Evolutionary conservation across 2,329 filamentous ascomycete genomes (phyloP).

Genomic region (Capronia coronata): DNA sequence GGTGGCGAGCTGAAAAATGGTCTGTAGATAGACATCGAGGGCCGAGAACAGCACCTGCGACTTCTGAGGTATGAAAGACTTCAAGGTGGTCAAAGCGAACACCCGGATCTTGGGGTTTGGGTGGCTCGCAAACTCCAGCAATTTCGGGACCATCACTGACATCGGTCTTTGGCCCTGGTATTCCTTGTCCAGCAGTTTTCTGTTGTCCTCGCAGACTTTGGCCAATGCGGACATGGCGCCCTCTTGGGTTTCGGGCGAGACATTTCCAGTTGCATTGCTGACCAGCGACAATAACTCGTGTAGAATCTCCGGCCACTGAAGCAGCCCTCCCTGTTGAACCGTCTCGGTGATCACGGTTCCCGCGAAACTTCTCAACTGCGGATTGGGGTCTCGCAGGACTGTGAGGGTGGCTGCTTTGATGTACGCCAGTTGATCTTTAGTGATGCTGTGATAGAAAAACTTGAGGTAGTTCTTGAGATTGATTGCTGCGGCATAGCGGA

Average conservation of each 20-base stretch:
- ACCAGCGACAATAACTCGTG: constrained; percentile 75
- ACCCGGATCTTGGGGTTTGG: constrained; percentile 69
- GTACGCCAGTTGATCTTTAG: constrained; percentile 64
- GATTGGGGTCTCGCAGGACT: constrained; percentile 71
- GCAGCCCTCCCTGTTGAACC: constrained; percentile 72
- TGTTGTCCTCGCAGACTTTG: constrained; percentile 97
- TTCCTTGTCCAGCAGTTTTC: constrained; percentile 74
- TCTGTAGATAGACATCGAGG: constrained; percentile 72
- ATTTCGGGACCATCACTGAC: constrained; percentile 79
- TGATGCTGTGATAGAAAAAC: constrained; percentile 66
- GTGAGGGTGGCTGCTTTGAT: constrained; percentile 73
- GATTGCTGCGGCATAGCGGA: constrained; percentile 80
- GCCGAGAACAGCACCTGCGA: constrained; percentile 74
- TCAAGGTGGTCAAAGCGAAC: constrained; percentile 75
- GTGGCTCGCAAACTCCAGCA: constrained; percentile 79
- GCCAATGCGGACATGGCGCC: constrained; percentile 86
- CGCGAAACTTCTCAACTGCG: constrained; percentile 78
- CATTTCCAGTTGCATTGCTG: constrained; percentile 62
- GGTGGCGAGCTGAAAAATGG: constrained; percentile 72
- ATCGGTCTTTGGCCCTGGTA: constrained; percentile 84
- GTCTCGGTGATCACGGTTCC: constrained; percentile 93
- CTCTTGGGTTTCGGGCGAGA: constrained; percentile 70
- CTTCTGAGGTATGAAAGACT: constrained; percentile 82
- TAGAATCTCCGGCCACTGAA: constrained; percentile 86
- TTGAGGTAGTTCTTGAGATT: constrained; percentile 95